These are phyloP conservation scores for Lactifluus volemus DNA, from an alignment of 768 basidiomycete genomes.

Conservation along the genomic window DNA sequence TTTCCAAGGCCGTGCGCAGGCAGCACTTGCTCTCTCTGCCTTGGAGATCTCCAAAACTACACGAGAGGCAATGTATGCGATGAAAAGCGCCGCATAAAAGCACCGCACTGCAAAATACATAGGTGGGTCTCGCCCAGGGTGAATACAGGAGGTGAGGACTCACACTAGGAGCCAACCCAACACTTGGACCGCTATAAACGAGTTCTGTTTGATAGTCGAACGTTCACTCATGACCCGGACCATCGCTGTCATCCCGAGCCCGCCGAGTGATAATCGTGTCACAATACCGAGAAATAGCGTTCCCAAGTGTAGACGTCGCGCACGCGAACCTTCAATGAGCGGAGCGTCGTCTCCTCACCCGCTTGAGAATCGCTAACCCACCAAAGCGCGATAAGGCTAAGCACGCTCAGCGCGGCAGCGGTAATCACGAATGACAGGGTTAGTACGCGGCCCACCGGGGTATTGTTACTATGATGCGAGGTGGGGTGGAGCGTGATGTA, in stretches of 20 bases:
- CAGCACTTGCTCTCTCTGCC: background rate
- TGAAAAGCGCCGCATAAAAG: constrained; percentile 9
- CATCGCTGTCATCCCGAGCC: constrained; percentile 15
- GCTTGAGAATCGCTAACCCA: background rate
- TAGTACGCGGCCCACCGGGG: constrained; percentile 4
- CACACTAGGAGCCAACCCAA: constrained; percentile 18
- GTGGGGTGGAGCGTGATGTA: constrained; percentile 1
- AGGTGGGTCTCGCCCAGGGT: background rate
- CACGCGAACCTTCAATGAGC: background rate
- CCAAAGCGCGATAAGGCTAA: constrained; percentile 7
- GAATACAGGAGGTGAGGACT: background rate
- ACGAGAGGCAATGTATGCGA: constrained; percentile 4
- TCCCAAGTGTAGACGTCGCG: background rate
- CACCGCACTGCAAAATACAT: background rate
- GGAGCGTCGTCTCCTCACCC: constrained; percentile 7
- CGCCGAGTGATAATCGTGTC: constrained; percentile 9
- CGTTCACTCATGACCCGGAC: constrained; percentile 4
- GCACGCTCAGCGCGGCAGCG: constrained; percentile 7
- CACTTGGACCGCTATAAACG: constrained; percentile 13
- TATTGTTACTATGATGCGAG: background rate
- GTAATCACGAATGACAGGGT: constrained; percentile 9
- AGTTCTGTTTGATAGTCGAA: background rate
- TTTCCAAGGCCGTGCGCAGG: background rate
- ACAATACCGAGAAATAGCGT: background rate
- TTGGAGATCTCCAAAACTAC: background rate